Conservation (phyloP, 805 yeast genomes). For the Kodamaea nitidulidarum region DNA sequence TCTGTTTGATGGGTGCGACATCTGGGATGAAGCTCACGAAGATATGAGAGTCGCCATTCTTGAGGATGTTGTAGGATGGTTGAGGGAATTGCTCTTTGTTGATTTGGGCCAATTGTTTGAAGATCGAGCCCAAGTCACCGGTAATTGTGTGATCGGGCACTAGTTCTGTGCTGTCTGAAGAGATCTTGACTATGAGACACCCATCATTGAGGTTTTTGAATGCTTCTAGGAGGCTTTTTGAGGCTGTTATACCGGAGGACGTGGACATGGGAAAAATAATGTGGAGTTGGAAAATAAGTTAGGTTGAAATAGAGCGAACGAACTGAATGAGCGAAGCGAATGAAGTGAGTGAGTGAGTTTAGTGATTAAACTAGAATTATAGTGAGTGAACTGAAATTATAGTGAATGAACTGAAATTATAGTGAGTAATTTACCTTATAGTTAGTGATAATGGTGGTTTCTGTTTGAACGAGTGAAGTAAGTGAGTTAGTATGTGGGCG, state of each 20-base stretch:
- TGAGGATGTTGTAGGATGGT: constrained; percentile 34
- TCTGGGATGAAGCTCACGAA: constrained; percentile 89
- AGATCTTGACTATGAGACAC: constrained; percentile 30
- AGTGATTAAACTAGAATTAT: no score
- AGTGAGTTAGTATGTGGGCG: no score
- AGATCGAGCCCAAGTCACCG: constrained; percentile 14
- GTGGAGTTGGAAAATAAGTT: background rate
- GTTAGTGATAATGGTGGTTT: no score
- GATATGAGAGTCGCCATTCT: constrained; percentile 24
- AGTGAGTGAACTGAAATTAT: no score
- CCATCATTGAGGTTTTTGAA: constrained; percentile 32
- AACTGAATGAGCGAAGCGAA: no score
- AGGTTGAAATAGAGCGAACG: no score
- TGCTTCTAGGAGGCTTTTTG: constrained; percentile 39
- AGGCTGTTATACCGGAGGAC: constrained; percentile 41
- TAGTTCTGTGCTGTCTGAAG: constrained; percentile 31
- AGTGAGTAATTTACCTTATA: no score
- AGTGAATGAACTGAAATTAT: no score
- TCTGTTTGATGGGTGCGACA: constrained; percentile 69
- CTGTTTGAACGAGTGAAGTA: no score
- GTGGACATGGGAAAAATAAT: constrained; percentile 29
- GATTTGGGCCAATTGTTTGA: constrained; percentile 20
- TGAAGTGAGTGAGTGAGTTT: no score
- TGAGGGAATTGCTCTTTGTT: constrained; percentile 26
- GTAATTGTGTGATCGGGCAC: constrained; percentile 19